phyloP scores from a whole-genome alignment of 192 early-diverging fungal species.

The Gaertneriomyces sp. region DNA sequence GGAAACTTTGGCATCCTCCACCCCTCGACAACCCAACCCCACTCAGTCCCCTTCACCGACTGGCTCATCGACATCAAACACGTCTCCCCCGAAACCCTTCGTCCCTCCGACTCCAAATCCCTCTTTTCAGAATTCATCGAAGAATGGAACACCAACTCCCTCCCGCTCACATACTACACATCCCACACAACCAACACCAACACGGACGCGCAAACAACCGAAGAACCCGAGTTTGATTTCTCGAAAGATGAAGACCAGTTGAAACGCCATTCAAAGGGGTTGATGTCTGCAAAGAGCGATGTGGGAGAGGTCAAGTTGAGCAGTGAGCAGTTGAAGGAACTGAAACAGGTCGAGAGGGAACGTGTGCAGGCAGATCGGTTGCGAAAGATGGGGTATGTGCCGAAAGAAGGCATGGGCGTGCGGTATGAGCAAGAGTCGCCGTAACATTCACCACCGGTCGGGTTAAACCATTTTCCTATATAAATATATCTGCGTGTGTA shows the following conservation, averaged over 20 bases:
- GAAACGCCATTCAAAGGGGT: slow-evolving; percentile 11
- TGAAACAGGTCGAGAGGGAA: slow-evolving; percentile 45
- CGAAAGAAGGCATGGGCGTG: slow-evolving; percentile 44
- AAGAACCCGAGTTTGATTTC: too few species aligned
- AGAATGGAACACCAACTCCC: slow-evolving; percentile 45
- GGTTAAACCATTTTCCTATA: too few species aligned
- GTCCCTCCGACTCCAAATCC: slow-evolving; percentile 28
- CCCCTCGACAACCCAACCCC: too few species aligned
- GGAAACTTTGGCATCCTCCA: too few species aligned
- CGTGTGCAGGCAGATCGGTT: slow-evolving; percentile 40
- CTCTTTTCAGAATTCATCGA: slow-evolving; percentile 46
- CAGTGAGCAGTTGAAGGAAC: slow-evolving; percentile 38
- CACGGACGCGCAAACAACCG: too few species aligned
- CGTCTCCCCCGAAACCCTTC: slow-evolving; percentile 34
- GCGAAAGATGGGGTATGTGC: slow-evolving; percentile 41
- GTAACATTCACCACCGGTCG: too few species aligned
- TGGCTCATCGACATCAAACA: slow-evolving; percentile 52
- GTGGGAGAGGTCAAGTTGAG: slow-evolving; percentile 25
- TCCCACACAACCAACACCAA: not conserved
- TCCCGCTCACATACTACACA: slow-evolving; percentile 40
- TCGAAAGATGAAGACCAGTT: slow-evolving; percentile 22
- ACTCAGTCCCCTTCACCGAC: not conserved
- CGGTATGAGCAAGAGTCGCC: slow-evolving; percentile 34
- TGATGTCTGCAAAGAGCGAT: slow-evolving; percentile 8
- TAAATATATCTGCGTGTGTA: too few species aligned